Conservation (phyloP, 1,284 basidiomycete genomes). For the Melampsora larici-populina region DNA sequence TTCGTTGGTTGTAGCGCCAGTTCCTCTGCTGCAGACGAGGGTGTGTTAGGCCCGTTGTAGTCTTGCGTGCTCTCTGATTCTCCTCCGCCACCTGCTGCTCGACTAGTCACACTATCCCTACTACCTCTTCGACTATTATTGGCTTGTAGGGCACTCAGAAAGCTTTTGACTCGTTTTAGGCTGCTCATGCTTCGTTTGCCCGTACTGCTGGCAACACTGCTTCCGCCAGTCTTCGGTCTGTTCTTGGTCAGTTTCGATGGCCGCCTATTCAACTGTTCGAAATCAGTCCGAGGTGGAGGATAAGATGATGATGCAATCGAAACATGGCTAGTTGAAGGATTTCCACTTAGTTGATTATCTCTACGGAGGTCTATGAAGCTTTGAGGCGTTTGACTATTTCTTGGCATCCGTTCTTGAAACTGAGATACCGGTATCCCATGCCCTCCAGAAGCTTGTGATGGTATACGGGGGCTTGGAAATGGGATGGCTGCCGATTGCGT, state of each 20-base stretch:
- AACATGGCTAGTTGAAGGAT: no score
- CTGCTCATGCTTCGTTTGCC: constrained; percentile 16
- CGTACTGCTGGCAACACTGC: constrained; percentile 30
- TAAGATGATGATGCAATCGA: no score
- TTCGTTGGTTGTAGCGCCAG: constrained; percentile 7
- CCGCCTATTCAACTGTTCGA: constrained; percentile 6
- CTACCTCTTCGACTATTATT: constrained; percentile 5
- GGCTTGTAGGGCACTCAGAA: constrained; percentile 5
- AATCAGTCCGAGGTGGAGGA: no score
- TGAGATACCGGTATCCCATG: not conserved
- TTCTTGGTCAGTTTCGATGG: constrained; percentile 28
- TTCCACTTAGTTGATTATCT: no score
- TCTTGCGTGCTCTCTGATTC: constrained; percentile 29
- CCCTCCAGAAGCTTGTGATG: no score
- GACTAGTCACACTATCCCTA: constrained; percentile 20
- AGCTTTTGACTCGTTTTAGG: constrained; percentile 10
- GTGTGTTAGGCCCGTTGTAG: constrained; percentile 3
- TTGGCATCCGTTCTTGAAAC: not conserved
- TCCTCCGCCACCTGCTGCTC: no score
- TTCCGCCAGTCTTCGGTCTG: constrained; percentile 8
- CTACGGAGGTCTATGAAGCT: no score
- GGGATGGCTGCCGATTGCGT: not conserved
- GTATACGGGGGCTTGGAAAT: not conserved
- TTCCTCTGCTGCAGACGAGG: not conserved
- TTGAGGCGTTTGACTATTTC: not conserved